Conservation (phyloP, 352 stramenopile species). For the Globisporangium megalacanthum region DNA sequence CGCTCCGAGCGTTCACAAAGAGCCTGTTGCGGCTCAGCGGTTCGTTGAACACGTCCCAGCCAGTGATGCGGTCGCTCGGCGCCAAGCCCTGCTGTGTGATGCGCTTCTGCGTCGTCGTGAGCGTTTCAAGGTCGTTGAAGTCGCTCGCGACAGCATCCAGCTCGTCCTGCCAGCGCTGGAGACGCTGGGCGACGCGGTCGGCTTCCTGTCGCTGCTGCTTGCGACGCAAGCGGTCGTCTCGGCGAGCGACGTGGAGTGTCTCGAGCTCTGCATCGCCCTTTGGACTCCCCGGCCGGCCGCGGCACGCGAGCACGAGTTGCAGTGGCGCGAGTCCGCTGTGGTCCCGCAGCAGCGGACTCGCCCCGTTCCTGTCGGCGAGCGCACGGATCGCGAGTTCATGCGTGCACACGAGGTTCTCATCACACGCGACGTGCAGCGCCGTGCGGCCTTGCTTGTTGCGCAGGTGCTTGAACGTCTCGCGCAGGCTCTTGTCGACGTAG, state of each 20-base stretch:
- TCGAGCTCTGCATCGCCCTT: constrained; percentile 33
- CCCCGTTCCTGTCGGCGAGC: constrained; percentile 45
- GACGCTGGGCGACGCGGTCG: constrained; percentile 24
- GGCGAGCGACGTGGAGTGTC: constrained; percentile 18
- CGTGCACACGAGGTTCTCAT: constrained; percentile 80
- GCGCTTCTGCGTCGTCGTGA: constrained; percentile 27
- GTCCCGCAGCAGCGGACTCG: constrained; percentile 46
- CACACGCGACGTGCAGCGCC: constrained; percentile 63
- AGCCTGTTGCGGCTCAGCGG: constrained; percentile 49
- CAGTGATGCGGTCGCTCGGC: constrained; percentile 13
- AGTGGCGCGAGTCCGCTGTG: constrained; percentile 32
- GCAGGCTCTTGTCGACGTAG: constrained; percentile 53
- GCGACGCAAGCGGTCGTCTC: constrained; percentile 21
- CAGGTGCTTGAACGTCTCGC: constrained; percentile 58
- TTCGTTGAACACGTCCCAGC: constrained; percentile 53
- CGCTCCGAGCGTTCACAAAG: constrained; percentile 52
- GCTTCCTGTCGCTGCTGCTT: constrained; percentile 28
- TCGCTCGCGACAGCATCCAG: constrained; percentile 31
- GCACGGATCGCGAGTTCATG: constrained; percentile 61
- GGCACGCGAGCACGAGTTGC: constrained; percentile 41
- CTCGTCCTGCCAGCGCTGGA: constrained; percentile 34
- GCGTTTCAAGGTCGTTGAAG: constrained; percentile 54
- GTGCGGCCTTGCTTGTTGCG: constrained; percentile 59
- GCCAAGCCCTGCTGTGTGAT: constrained; percentile 17
- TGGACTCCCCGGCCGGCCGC: constrained; percentile 54